Conservation (phyloP, 139 green algal species). For the Ettlia oleoabundans region DNA sequence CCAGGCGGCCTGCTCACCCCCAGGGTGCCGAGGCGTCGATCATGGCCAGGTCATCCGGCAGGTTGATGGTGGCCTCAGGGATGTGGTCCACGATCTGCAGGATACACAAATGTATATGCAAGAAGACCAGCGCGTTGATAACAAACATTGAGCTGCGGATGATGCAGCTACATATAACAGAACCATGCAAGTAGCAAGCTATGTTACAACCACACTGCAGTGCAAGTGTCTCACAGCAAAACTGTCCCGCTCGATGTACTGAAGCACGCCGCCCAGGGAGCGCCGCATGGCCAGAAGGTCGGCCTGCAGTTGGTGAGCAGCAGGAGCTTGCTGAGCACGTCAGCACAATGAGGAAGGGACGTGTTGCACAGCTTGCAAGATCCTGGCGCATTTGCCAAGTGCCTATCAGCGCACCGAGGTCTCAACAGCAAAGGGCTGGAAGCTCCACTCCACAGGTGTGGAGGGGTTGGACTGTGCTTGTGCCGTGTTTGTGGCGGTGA, state of each 20-base stretch:
- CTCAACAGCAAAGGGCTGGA: conserved; percentile 49
- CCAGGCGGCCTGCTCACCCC: too few species aligned
- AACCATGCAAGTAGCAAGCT: too few species aligned
- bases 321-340: too few species aligned
- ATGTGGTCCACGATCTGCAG: too few species aligned
- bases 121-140: too few species aligned
- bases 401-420: conserved; percentile 19
- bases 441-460: conserved; percentile 36
- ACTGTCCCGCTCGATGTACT: conserved; percentile 63
- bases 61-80: neutral
- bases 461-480: neutral
- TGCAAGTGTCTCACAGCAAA: too few species aligned
- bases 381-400: neutral
- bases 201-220: too few species aligned
- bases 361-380: neutral
- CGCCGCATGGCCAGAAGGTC: conserved; percentile 58
- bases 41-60: neutral
- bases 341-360: too few species aligned
- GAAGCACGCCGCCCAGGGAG: conserved; percentile 32
- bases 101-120: too few species aligned
- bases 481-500: neutral
- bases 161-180: too few species aligned
- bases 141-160: too few species aligned
- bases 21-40: neutral
- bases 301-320: conserved; percentile 17